Conservation (phyloP, 495 filamentous ascomycete species). For the Darksidea phi region DNA sequence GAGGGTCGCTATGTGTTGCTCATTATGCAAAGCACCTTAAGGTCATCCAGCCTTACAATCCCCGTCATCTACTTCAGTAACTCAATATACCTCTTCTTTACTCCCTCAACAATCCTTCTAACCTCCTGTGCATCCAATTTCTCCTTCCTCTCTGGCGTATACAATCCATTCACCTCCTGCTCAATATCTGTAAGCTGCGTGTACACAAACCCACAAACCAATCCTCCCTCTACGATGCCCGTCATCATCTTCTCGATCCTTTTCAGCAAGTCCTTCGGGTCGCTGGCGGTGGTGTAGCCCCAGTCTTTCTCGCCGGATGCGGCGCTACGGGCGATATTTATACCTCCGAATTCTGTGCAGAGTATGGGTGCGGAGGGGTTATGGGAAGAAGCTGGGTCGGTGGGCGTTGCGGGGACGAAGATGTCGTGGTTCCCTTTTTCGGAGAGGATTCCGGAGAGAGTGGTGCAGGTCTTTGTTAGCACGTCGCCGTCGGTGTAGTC, state of each 20-base stretch:
- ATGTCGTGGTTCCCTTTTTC: constrained; percentile 49
- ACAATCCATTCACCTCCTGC: constrained; percentile 42
- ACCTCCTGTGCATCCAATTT: constrained; percentile 34
- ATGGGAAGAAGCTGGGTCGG: constrained; percentile 50
- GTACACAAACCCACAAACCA: constrained; percentile 39
- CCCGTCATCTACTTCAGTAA: not conserved
- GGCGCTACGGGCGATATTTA: constrained; percentile 55
- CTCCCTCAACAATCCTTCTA: constrained; percentile 30
- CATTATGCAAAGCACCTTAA: no score
- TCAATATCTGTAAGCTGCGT: constrained; percentile 43
- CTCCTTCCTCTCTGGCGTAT: constrained; percentile 35
- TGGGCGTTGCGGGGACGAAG: constrained; percentile 48
- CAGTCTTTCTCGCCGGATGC: constrained; percentile 27
- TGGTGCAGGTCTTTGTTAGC: constrained; percentile 50
- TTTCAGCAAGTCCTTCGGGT: constrained; percentile 37
- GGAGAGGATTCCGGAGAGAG: constrained; percentile 49
- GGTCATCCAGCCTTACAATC: no score
- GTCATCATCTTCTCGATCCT: constrained; percentile 35
- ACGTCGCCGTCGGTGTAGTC: constrained; percentile 56
- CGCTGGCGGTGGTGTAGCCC: constrained; percentile 40
- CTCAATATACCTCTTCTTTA: constrained; percentile 22
- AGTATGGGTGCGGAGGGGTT: constrained; percentile 54
- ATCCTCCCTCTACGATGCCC: constrained; percentile 34
- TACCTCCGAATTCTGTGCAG: constrained; percentile 59
- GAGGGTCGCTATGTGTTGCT: no score